These are phyloP conservation scores for Wickerhamomyces rabaulensis DNA, from an alignment of 805 yeast species.

Conservation along the genomic window DNA sequence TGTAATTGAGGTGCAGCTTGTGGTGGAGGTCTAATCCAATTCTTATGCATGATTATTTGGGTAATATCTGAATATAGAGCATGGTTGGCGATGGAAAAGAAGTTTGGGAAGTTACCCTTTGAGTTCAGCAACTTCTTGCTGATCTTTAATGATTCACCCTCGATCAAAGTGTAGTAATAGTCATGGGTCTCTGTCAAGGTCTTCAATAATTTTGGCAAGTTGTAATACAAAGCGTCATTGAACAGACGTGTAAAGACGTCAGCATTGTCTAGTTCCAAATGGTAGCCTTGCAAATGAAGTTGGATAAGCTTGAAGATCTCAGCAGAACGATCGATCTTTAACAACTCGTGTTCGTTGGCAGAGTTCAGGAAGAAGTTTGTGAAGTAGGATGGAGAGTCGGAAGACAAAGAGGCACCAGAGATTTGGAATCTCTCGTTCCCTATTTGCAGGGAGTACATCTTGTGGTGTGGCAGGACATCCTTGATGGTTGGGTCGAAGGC, in stretches of 20 bases:
- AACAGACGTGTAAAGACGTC: constrained; percentile 56
- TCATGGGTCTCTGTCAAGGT: constrained; percentile 45
- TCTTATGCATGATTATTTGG: constrained; percentile 30
- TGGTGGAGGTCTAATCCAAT: constrained; percentile 74
- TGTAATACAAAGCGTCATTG: constrained; percentile 70
- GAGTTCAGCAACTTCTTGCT: constrained; percentile 45
- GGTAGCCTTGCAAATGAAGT: constrained; percentile 77
- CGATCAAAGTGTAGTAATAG: constrained; percentile 48
- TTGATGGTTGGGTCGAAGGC: constrained; percentile 40
- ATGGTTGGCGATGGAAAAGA: constrained; percentile 58
- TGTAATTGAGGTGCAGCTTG: constrained; percentile 48
- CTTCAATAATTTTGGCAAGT: constrained; percentile 50
- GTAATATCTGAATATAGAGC: constrained; percentile 47
- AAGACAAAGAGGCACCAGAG: constrained; percentile 80
- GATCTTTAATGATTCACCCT: constrained; percentile 54
- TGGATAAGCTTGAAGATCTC: constrained; percentile 60
- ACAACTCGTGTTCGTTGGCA: constrained; percentile 31
- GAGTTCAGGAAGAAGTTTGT: constrained; percentile 56
- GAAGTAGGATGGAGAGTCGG: constrained; percentile 86
- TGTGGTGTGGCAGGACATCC: constrained; percentile 57
- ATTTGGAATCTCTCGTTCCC: constrained; percentile 58
- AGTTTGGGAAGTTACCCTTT: constrained; percentile 72
- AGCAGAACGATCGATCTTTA: constrained; percentile 74
- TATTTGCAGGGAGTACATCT: constrained; percentile 63
- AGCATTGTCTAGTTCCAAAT: constrained; percentile 53